Base-by-base conservation (phyloP, 495 filamentous ascomycete genomes). In the Hypoxylon fuscum region DNA sequence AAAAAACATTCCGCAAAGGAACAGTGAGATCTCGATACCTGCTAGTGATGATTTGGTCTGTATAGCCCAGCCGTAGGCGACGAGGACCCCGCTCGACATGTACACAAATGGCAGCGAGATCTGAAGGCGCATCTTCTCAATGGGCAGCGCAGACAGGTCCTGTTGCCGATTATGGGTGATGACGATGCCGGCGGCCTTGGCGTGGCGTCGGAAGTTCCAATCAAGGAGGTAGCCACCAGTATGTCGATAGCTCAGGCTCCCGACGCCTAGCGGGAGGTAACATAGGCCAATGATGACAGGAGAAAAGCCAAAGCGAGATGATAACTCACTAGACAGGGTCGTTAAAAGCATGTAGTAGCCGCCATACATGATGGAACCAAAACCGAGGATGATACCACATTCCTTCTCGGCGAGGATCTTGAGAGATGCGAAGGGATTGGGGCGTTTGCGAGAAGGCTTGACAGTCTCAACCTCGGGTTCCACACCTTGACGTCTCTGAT, bases 51-150 rank as follows among this genome's bases (percentile, higher is more conserved):
- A 69, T 12, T 62, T 51, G 29, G 64, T 68, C 7, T 79, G 32
- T 64, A 82, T 76, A 1, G 76, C 68, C 81, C 82, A 85, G 25
- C 79, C 79, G 60, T 81, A 85, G 0, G 69, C 69, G 11, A 82
- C 55, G 10, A 80, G 58, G 1, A 62, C 66, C 3, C 64, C 68
- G 22, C 73, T 68, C 29, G 72, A 73, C 25, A 79, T 62, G 15
- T 77, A 55, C 3, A 74, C 64, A n/a, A 83, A 51, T 6, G 74
- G 72, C 5, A 79, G 43, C 0, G 68, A 66, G 29, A 81, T 64
- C 15, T 71, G 35, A 6, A 85, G 64, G 0, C 81, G 74, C 0
- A 73, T 76, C 15, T 49, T 61, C 75, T 84, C 70, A 54, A 81
- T 73, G 7, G 74, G 67, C 32, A 80, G 75, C 0, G 64, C 45